A percentile compares a stretch with the other conserved stretches of the same genome.
These are phyloP conservation scores for Hymenotorrendiella dingleyae DNA, from an alignment of 2,329 filamentous ascomycete species.

Conservation along the genomic window DNA sequence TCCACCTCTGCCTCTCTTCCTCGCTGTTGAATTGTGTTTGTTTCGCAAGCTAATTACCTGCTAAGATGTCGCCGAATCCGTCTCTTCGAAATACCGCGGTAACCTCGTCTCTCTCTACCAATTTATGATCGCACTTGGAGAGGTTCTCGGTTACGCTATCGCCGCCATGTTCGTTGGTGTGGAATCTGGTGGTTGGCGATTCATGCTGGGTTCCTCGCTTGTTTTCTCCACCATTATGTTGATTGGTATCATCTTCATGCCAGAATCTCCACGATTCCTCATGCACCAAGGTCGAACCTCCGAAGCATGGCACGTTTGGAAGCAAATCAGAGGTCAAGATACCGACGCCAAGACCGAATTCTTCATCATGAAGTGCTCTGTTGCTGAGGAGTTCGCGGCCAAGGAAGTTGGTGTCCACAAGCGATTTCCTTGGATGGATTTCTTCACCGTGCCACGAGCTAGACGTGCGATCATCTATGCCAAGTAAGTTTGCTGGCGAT, in stretches of 20 bases:
- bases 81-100: constrained; percentile 60
- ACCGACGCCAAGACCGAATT: constrained; percentile 61
- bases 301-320: constrained; percentile 64
- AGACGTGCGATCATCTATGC: constrained; percentile 61
- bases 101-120: constrained; percentile 71
- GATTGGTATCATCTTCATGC: constrained; percentile 64
- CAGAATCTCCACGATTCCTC: constrained; percentile 62
- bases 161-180: constrained; percentile 69
- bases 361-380: constrained; percentile 62
- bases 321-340: constrained; percentile 59
- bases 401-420: constrained; percentile 44
- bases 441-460: constrained; percentile 64
- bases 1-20: neutral
- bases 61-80: constrained; percentile 60
- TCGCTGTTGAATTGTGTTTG: too few relatives aligned
- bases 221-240: constrained; percentile 61
- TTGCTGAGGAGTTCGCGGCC: constrained; percentile 50
- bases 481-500: too few relatives aligned
- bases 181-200: constrained; percentile 60
- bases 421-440: constrained; percentile 65
- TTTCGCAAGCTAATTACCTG: neutral
- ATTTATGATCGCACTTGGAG: constrained; percentile 69
- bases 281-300: constrained; percentile 59
- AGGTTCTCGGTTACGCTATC: constrained; percentile 67
- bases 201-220: constrained; percentile 66